A percentile compares a stretch with the other conserved stretches of the same genome.
Conservation (phyloP, 768 basidiomycete species). For the Lentinula detonsa region DNA sequence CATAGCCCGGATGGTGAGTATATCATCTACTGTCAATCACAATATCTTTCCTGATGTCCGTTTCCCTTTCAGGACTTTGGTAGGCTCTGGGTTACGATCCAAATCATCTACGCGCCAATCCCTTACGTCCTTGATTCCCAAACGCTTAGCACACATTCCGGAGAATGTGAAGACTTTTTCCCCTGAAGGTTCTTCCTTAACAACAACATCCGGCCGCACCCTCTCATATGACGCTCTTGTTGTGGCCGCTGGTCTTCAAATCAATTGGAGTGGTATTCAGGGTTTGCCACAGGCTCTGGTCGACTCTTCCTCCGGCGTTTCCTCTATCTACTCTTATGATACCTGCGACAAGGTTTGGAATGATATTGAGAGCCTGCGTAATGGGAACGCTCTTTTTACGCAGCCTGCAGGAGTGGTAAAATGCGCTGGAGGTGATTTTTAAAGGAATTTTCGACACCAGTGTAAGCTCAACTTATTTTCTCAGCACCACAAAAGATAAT, state of each 20-base stretch:
- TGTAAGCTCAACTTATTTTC: not conserved
- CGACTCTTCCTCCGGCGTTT: slow-evolving; percentile 76
- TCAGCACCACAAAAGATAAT: slow-evolving; percentile 87
- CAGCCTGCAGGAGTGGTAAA: slow-evolving; percentile 92
- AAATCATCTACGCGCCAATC: slow-evolving; percentile 67
- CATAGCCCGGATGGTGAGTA: slow-evolving; percentile 81
- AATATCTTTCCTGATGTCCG: slow-evolving; percentile 1
- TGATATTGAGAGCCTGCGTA: slow-evolving; percentile 69
- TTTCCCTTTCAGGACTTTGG: slow-evolving; percentile 70
- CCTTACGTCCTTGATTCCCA: slow-evolving; percentile 67
- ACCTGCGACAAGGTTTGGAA: slow-evolving; percentile 87
- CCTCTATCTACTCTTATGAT: slow-evolving; percentile 88
- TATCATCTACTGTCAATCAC: not conserved
- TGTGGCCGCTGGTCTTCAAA: slow-evolving; percentile 85
- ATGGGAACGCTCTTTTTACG: slow-evolving; percentile 88
- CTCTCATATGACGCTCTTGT: slow-evolving; percentile 82
- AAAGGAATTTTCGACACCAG: too few relatives aligned
- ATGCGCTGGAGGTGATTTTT: slow-evolving; percentile 72
- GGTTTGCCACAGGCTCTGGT: slow-evolving; percentile 73
- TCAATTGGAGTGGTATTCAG: slow-evolving; percentile 71
- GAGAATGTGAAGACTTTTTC: slow-evolving; percentile 71
- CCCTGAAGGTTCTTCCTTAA: slow-evolving; percentile 68
- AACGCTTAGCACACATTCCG: slow-evolving; percentile 62
- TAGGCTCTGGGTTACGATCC: slow-evolving; percentile 76
- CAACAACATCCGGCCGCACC: slow-evolving; percentile 61